Evolutionary conservation across 768 basidiomycete species (phyloP).

Genomic region (Russula lepida): DNA sequence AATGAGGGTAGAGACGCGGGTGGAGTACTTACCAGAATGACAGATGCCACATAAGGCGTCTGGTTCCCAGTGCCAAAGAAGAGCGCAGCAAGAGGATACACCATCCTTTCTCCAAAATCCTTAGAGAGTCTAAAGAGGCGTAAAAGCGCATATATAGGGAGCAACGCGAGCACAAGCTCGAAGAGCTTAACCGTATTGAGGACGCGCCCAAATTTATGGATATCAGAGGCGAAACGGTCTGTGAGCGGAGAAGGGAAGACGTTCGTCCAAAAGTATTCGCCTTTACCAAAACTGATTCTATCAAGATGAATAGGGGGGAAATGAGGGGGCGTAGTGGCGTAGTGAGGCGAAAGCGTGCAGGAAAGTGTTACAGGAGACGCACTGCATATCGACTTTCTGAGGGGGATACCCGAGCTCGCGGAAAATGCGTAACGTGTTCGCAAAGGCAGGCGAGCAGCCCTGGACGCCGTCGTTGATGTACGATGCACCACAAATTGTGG

Average conservation of each 20-base stretch:
- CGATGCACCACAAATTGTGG: constrained; percentile 26
- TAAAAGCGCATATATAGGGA: constrained; percentile 31
- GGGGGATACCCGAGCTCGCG: constrained; percentile 28
- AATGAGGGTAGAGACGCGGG: neutral
- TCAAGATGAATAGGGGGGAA: neutral
- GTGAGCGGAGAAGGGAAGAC: constrained; percentile 31
- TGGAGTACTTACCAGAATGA: constrained; percentile 24
- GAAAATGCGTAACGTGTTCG: constrained; percentile 31
- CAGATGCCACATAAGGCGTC: constrained; percentile 31
- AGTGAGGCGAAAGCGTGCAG: neutral
- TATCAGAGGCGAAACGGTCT: constrained; percentile 26
- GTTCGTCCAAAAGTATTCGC: constrained; percentile 33
- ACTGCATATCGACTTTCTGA: constrained; percentile 31
- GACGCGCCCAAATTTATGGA: constrained; percentile 28
- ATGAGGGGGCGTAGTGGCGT: neutral
- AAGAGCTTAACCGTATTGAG: constrained; percentile 29
- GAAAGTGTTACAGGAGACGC: neutral
- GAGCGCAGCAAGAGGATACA: constrained; percentile 31
- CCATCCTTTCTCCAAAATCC: constrained; percentile 31
- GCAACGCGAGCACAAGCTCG: constrained; percentile 28
- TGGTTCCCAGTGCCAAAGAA: constrained; percentile 34
- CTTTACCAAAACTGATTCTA: constrained; percentile 26
- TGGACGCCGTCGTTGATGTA: constrained; percentile 34
- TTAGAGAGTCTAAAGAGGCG: constrained; percentile 30
- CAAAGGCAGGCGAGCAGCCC: constrained; percentile 31